phyloP scores from a whole-genome alignment of 495 filamentous ascomycete genomes.

The Talaromyces thailandensis region DNA sequence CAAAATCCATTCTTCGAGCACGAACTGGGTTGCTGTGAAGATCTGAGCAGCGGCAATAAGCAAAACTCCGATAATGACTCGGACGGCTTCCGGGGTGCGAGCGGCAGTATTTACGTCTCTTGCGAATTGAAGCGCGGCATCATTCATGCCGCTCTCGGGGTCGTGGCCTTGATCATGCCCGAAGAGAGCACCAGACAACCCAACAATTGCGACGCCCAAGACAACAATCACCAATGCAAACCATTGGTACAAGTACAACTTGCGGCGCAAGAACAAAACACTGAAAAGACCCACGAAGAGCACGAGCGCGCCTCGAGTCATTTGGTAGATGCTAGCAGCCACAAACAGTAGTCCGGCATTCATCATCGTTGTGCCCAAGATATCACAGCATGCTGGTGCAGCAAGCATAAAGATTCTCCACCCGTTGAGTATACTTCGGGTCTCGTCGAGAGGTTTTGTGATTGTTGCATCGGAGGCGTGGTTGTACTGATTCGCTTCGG shows the following conservation, averaged over 20 bases:
- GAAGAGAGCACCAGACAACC: slow-evolving; percentile 76
- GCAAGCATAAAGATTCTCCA: slow-evolving; percentile 69
- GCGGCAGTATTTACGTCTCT: slow-evolving; percentile 17
- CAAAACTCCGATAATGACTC: slow-evolving; percentile 71
- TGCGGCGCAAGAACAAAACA: slow-evolving; percentile 76
- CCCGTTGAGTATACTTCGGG: slow-evolving; percentile 52
- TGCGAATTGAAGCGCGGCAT: slow-evolving; percentile 16
- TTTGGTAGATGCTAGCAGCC: slow-evolving; percentile 93
- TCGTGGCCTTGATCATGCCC: slow-evolving; percentile 49
- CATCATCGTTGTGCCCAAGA: slow-evolving; percentile 91
- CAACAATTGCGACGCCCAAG: slow-evolving; percentile 79
- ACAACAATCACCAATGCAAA: slow-evolving; percentile 78
- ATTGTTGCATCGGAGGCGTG: background rate
- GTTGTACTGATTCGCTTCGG: slow-evolving; percentile 7
- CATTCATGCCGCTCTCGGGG: slow-evolving; percentile 16
- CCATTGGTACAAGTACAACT: slow-evolving; percentile 81
- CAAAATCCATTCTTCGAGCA: slow-evolving; percentile 88
- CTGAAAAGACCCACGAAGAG: slow-evolving; percentile 94
- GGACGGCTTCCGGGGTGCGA: slow-evolving; percentile 49
- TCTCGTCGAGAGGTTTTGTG: slow-evolving; percentile 10
- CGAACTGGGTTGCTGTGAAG: slow-evolving; percentile 94
- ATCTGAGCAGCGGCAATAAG: slow-evolving; percentile 91
- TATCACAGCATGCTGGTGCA: slow-evolving; percentile 86
- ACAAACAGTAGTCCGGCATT: slow-evolving; percentile 92
- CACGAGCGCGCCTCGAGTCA: slow-evolving; percentile 91